Base-by-base conservation (phyloP, 2,329 filamentous ascomycete species). In the Xylariaceae sp. region DNA sequence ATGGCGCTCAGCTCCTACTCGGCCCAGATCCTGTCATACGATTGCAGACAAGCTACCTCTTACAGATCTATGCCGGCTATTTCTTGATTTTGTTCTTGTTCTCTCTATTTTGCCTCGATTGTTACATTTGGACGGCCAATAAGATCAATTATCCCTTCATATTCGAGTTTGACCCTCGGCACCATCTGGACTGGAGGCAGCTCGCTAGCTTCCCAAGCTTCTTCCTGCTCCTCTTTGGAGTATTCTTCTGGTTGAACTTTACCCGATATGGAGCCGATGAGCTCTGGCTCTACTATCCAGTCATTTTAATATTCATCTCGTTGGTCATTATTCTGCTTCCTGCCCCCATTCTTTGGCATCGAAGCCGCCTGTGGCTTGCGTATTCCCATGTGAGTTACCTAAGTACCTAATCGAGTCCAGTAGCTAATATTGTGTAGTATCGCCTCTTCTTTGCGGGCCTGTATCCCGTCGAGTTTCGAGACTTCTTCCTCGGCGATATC, bases 401-500 rank as follows among this genome's bases (percentile, higher is more conserved):
- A 26, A 15, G 7, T 7, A 26, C 5, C 8, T 6, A 11, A 13
- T 32, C 1, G 10, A 6, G 2, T 15, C 10, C 20, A 11, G 3
- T 11, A 50, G 54, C 72, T 78, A 58, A 77, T 50, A 6, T 3
- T 3, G 10, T 9, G 7, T 59, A 94, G 88, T 95, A 89, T 83
- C 89, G 94, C 56, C 78, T 97, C 15, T 75, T 95, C 47, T 81
- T 93, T 42, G 91, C 93, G 11, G 92, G 92, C 3, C 70, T 96
- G 16, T 97, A 95, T 66, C 91, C 91, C 1, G 94, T 99, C 43
- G 93, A 97, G 70, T 99, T 97, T 70, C 85, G 92, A 53, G 94
- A 99, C 72, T 97, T 99, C 75, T 97, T 97, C 72, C 81, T 97
- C 0, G 94, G 94, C 46, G 94, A 99, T 70, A 97, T 97, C 80